phyloP scores from a whole-genome alignment of 2,329 filamentous ascomycete genomes.

The Claviceps spartinae region DNA sequence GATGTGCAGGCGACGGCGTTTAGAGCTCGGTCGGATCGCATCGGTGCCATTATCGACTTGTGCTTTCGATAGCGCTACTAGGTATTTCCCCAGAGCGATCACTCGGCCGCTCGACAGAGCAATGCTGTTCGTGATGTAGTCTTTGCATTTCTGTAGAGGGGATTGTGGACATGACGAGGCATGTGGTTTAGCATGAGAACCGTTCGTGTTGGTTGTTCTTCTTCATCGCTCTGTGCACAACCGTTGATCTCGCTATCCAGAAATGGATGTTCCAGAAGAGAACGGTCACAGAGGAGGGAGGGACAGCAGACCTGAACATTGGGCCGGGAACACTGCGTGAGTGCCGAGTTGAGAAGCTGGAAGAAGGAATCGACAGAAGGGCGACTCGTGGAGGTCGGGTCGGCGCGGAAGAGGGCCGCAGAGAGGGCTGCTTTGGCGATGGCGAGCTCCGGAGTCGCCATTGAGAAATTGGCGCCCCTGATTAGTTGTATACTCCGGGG shows the following conservation, averaged over 20 bases:
- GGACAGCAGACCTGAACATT: conserved; percentile 74
- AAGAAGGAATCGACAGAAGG: conserved; percentile 60
- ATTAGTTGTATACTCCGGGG: not conserved
- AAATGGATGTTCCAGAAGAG: not conserved
- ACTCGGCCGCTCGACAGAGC: conserved; percentile 53
- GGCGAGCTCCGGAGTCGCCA: conserved; percentile 58
- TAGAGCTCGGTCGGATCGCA: conserved; percentile 38
- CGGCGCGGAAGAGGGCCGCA: conserved; percentile 58
- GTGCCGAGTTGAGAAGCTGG: conserved; percentile 46
- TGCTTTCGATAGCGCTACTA: conserved; percentile 49
- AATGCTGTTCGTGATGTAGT: conserved; percentile 66
- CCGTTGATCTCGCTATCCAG: not conserved
- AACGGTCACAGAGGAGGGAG: conserved; percentile 1
- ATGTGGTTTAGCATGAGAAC: conserved; percentile 8
- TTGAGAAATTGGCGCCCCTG: conserved; percentile 16
- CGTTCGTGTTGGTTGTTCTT: not conserved
- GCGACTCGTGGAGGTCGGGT: conserved; percentile 55
- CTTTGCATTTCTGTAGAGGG: conserved; percentile 60
- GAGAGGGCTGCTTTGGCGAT: conserved; percentile 71
- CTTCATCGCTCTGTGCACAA: not conserved
- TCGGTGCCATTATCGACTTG: conserved; percentile 16
- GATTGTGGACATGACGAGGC: not conserved
- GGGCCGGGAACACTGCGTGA: conserved; percentile 59
- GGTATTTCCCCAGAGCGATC: conserved; percentile 59
- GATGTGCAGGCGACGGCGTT: conserved; percentile 59